phyloP scores from a whole-genome alignment of 1,284 basidiomycete species.

The Fomes fomentarius region DNA sequence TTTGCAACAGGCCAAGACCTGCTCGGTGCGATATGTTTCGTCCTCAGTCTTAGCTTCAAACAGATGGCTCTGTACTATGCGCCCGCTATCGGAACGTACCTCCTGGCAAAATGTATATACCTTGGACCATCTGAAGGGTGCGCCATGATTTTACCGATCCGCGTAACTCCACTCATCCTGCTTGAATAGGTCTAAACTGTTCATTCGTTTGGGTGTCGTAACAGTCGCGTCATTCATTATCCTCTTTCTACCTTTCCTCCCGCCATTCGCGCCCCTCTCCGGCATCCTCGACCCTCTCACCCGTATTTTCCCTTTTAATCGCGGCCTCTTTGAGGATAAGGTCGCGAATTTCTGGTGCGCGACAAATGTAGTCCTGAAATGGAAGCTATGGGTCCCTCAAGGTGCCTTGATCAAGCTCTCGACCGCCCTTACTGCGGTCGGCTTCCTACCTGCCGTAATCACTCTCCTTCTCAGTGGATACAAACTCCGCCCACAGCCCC shows the following conservation, averaged over 20 bases:
- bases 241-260: slow-evolving; percentile 79
- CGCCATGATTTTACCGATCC: slow-evolving; percentile 32
- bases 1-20: slow-evolving; percentile 74
- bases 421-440: slow-evolving; percentile 59
- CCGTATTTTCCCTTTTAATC: slow-evolving; percentile 89
- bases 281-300: slow-evolving; percentile 66
- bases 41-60: slow-evolving; percentile 87
- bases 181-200: slow-evolving; percentile 50
- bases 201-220: slow-evolving; percentile 67
- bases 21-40: slow-evolving; percentile 81
- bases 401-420: slow-evolving; percentile 59
- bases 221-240: slow-evolving; percentile 65
- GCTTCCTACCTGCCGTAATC: slow-evolving; percentile 66
- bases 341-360: slow-evolving; percentile 97
- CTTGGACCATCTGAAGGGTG: slow-evolving; percentile 72
- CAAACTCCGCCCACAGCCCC: slow-evolving; percentile 35
- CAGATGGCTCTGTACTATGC: slow-evolving; percentile 97
- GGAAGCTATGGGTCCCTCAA: slow-evolving; percentile 61
- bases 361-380: slow-evolving; percentile 86
- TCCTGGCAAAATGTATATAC: slow-evolving; percentile 82
- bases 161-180: not conserved
- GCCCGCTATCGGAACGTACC: slow-evolving; percentile 84
- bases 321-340: slow-evolving; percentile 95
- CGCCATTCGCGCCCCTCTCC: slow-evolving; percentile 54
- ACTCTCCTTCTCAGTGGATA: slow-evolving; percentile 55